Conservation (phyloP, 345 rosid species). For the Lepidium didymum region DNA sequence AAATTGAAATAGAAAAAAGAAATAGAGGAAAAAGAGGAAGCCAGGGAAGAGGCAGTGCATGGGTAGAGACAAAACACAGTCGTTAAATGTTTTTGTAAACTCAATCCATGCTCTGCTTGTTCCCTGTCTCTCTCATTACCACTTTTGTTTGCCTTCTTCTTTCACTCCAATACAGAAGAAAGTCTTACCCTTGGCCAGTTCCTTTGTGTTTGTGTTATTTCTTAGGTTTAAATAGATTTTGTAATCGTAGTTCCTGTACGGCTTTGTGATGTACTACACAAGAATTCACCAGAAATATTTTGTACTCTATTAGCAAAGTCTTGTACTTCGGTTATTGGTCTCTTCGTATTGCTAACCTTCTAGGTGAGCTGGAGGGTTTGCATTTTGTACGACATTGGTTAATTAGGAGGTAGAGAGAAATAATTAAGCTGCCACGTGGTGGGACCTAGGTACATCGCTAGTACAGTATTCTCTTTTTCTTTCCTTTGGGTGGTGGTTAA, state of each 20-base stretch:
- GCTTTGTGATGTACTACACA: constrained; percentile 22
- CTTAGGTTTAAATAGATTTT: constrained; percentile 22
- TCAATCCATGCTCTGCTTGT: constrained; percentile 70
- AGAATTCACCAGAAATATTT: neutral
- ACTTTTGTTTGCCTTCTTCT: constrained; percentile 27
- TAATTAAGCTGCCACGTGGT: constrained; percentile 27
- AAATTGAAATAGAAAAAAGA: neutral
- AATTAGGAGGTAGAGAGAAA: neutral
- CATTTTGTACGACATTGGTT: constrained; percentile 3
- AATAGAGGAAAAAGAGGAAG: constrained; percentile 35
- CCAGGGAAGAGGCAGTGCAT: constrained; percentile 99
- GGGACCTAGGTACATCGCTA: constrained; percentile 16
- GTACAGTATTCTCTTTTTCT: neutral
- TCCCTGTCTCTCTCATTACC: constrained; percentile 48
- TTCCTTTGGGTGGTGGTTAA: neutral
- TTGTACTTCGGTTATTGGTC: constrained; percentile 2
- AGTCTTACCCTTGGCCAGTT: constrained; percentile 1
- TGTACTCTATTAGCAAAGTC: constrained; percentile 16
- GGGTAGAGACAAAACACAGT: constrained; percentile 51
- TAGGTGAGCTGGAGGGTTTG: neutral
- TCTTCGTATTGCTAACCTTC: neutral
- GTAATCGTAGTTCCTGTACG: neutral
- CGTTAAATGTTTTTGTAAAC: constrained; percentile 32
- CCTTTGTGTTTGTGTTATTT: neutral
- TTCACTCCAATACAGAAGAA: neutral